phyloP scores from a whole-genome alignment of 257 asterid genomes.

The Leonotis leonurus region DNA sequence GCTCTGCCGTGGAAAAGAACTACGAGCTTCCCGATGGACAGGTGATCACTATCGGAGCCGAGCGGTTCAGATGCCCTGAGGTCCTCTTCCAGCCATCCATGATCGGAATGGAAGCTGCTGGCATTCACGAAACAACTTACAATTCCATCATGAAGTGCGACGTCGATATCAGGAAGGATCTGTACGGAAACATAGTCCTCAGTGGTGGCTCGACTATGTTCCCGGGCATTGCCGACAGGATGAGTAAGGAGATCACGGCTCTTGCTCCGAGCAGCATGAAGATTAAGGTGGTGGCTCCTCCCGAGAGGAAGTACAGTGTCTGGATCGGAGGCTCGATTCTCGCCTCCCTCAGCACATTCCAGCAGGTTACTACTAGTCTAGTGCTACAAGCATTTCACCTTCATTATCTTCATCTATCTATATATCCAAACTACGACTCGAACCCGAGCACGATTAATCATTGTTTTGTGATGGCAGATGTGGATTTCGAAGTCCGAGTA shows the following conservation, averaged over 20 bases:
- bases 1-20: conserved; percentile 44
- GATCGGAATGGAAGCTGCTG: conserved; percentile 35
- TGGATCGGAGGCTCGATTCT: conserved; percentile 16
- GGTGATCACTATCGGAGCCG: conserved; percentile 34
- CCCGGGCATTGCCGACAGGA: neutral
- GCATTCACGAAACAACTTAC: neutral
- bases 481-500: conserved; percentile 45
- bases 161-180: neutral
- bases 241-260: conserved; percentile 26
- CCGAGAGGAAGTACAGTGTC: neutral
- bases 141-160: neutral
- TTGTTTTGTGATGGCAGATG: conserved; percentile 29
- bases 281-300: neutral
- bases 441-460: neutral
- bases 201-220: conserved; percentile 31
- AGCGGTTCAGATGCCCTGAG: conserved; percentile 45
- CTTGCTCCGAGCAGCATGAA: conserved; percentile 1
- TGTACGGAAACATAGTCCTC: conserved; percentile 25
- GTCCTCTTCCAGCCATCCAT: conserved; percentile 46
- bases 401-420: too few relatives aligned
- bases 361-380: conserved; percentile 16
- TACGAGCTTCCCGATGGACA: conserved; percentile 39
- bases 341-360: conserved; percentile 50
- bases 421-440: neutral
- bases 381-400: neutral